Percentiles rank a stretch among this genome's conserved stretches.
These are phyloP conservation scores for Phytopythium chamaehyphon DNA, from an alignment of 352 stramenopile species.

Conservation along the genomic window DNA sequence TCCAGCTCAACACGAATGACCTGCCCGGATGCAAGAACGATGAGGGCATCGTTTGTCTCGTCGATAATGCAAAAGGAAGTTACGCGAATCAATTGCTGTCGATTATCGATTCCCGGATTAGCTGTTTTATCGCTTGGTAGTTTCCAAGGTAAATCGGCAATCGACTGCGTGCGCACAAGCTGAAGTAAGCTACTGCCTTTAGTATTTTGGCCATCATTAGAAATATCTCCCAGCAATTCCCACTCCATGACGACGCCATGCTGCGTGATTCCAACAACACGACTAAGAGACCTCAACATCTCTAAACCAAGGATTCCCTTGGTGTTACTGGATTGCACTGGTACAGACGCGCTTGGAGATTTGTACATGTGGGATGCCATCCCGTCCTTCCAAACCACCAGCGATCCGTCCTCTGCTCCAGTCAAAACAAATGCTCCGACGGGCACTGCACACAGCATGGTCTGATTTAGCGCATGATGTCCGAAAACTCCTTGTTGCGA, in stretches of 20 bases:
- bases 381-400: slow-evolving; percentile 56
- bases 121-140: background rate
- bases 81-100: background rate
- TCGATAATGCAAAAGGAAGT: slow-evolving; percentile 13
- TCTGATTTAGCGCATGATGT: slow-evolving; percentile 50
- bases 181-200: slow-evolving; percentile 31
- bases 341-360: slow-evolving; percentile 3
- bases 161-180: slow-evolving; percentile 8
- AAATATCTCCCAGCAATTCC: slow-evolving; percentile 8
- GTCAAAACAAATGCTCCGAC: slow-evolving; percentile 50
- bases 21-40: slow-evolving; percentile 20
- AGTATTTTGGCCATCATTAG: slow-evolving; percentile 4
- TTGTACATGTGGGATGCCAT: slow-evolving; percentile 39
- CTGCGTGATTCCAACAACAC: slow-evolving; percentile 27
- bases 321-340: background rate
- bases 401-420: slow-evolving; percentile 35
- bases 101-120: no score
- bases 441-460: slow-evolving; percentile 33
- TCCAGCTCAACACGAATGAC: slow-evolving; percentile 28
- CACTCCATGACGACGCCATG: no score
- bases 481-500: slow-evolving; percentile 65
- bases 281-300: no score
- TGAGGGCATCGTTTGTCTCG: slow-evolving; percentile 16
- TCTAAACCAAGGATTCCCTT: slow-evolving; percentile 33
- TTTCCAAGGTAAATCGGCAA: slow-evolving; percentile 14